phyloP scores from a whole-genome alignment of 2,329 filamentous ascomycete genomes.

The Fusarium redolens region DNA sequence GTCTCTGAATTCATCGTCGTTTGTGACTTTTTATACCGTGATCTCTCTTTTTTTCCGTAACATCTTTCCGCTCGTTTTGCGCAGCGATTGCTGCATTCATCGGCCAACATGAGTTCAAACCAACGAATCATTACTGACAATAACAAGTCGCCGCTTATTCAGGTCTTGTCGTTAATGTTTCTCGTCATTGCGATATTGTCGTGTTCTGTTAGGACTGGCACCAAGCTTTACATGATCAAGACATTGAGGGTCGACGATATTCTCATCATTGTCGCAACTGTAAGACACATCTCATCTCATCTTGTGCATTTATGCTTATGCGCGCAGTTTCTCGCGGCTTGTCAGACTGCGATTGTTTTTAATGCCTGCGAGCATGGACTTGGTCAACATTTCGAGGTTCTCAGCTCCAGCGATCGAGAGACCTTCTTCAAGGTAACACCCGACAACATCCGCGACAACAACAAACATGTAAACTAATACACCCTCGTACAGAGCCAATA shows the following conservation, averaged over 20 bases:
- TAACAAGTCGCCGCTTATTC: constrained; percentile 47
- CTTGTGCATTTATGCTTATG: background rate
- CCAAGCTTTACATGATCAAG: constrained; percentile 48
- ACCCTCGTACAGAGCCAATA: constrained; percentile 40
- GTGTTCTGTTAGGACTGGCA: constrained; percentile 42
- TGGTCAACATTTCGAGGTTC: constrained; percentile 30
- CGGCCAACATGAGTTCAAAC: constrained; percentile 36
- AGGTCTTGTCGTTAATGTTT: constrained; percentile 47
- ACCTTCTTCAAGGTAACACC: constrained; percentile 43
- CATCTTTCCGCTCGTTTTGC: background rate
- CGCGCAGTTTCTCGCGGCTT: constrained; percentile 31
- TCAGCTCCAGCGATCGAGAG: constrained; percentile 24
- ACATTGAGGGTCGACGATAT: constrained; percentile 42
- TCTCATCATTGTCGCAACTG: constrained; percentile 41
- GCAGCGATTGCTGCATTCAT: constrained; percentile 9
- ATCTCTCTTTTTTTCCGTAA: background rate
- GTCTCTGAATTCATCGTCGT: background rate
- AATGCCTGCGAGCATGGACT: constrained; percentile 41
- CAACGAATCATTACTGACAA: constrained; percentile 43
- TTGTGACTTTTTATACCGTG: background rate
- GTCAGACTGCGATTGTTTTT: constrained; percentile 38
- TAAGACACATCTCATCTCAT: background rate
- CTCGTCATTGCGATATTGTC: constrained; percentile 44
- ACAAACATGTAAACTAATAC: constrained; percentile 19
- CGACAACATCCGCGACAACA: background rate